Evolutionary conservation across 2,329 filamentous ascomycete species (phyloP).

Genomic region (Xylariaceae sp.): DNA sequence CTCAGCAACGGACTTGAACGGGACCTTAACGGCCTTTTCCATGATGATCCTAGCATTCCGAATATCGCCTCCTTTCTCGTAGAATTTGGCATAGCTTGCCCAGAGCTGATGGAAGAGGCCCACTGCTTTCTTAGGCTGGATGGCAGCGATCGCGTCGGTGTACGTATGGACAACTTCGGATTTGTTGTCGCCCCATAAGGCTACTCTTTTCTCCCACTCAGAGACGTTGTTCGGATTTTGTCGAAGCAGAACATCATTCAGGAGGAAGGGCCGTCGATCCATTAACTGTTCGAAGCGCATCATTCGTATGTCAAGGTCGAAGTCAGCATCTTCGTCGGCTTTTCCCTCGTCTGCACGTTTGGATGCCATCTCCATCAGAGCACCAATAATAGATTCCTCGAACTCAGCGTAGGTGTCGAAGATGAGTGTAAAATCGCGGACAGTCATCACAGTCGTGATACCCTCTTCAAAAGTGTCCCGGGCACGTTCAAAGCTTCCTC

Average conservation of each 20-base stretch:
- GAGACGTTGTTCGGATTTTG: constrained; percentile 95
- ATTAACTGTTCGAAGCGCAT: constrained; percentile 97
- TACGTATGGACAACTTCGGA: constrained; percentile 89
- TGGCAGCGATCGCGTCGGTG: constrained; percentile 85
- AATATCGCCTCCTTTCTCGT: constrained; percentile 81
- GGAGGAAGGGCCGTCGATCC: constrained; percentile 89
- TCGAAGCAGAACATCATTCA: constrained; percentile 90
- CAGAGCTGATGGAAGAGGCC: constrained; percentile 93
- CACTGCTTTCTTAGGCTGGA: constrained; percentile 88
- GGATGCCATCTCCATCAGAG: constrained; percentile 83
- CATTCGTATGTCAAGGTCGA: constrained; percentile 94
- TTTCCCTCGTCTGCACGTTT: constrained; percentile 71
- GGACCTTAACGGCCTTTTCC: constrained; percentile 96
- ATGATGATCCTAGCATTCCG: constrained; percentile 85
- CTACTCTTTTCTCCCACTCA: constrained; percentile 97
- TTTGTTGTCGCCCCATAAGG: constrained; percentile 90
- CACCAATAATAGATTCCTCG: constrained; percentile 89
- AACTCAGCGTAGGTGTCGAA: constrained; percentile 97
- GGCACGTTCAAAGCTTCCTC: constrained; percentile 86
- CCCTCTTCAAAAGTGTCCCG: constrained; percentile 94
- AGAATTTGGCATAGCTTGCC: constrained; percentile 96
- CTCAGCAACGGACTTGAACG: constrained; percentile 95
- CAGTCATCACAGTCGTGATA: constrained; percentile 96
- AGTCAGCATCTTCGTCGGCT: constrained; percentile 77
- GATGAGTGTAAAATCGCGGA: constrained; percentile 91